Evolutionary conservation across 495 filamentous ascomycete species (phyloP), one percentile per base, ranked within the genome.

Genomic region (Viridothelium virens): DNA sequence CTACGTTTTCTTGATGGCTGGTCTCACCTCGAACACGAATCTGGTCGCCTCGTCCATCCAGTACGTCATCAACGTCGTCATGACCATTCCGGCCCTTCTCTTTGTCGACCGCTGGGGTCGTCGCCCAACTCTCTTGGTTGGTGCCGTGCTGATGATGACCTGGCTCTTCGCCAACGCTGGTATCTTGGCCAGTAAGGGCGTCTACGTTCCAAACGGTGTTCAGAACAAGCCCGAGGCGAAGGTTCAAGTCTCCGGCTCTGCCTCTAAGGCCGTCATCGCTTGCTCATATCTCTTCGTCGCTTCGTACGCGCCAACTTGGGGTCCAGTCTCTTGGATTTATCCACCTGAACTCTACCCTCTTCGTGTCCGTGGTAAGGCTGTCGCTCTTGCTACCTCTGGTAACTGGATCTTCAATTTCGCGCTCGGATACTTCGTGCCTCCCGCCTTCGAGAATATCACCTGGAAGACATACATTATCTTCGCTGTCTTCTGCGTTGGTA

Each of bases 351-450:
- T 73, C 34, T 73, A 64, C 64, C 67, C 71, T 1, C 66, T 68
- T 31, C 66, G 72, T n/a, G 59, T 71, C 3, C 65, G 71, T 47
- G 69, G 71, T 61, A 73, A 73, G 56, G 69, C 69, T 18, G 67
- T 69, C 6, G 69, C 71, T 25, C 68, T 73, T 48, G 34, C 69
- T 6, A 73, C 71, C 3, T 67, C 64, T n/a, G 66, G 64, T 25
- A 73, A 71, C 78, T 91, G 89, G 89, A 80, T 83, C 25, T 91
- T 89, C 78, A 91, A 91, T 80, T 91, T 89, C 61, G 90, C 89
- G 0, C 82, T 92, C 12, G 84, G 86, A 12, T 90, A 88, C 75
- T 92, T 93, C 68, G 87, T 90, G 2, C 90, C 89, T 2, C 85
- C 87, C 0, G 84, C 88, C 1, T 91, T 92, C 70, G 85, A 78